phyloP scores from a whole-genome alignment of 192 early-diverging fungal species.

The Funneliformis mosseae region DNA sequence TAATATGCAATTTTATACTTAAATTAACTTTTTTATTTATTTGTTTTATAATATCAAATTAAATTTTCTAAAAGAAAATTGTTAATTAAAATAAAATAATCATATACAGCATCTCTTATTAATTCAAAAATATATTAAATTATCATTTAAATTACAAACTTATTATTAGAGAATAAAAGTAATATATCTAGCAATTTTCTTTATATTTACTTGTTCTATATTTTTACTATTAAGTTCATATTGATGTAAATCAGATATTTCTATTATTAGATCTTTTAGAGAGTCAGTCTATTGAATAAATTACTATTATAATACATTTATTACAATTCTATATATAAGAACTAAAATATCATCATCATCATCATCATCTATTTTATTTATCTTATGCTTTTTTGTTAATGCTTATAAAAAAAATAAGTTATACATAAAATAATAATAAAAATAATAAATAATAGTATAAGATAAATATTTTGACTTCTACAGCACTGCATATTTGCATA shows the following conservation, averaged over 20 bases:
- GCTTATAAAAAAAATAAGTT: not conserved
- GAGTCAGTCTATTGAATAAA: conserved; percentile 8
- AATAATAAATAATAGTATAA: no score
- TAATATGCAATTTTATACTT: no score
- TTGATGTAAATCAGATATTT: not conserved
- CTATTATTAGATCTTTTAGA: not conserved
- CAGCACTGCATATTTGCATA: not conserved
- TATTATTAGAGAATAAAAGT: not conserved
- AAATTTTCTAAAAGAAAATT: no score
- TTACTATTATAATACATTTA: conserved; percentile 9
- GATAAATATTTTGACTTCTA: conserved; percentile 3
- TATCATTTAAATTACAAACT: not conserved
- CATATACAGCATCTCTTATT: not conserved
- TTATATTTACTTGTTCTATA: not conserved
- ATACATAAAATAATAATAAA: not conserved
- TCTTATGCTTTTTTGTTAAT: not conserved
- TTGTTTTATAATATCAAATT: no score
- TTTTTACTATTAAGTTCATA: not conserved
- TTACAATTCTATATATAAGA: conserved; percentile 9
- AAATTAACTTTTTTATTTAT: no score
- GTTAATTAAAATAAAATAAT: no score
- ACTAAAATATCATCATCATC: not conserved
- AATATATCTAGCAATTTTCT: not conserved
- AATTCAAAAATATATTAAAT: not conserved
- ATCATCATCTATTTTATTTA: not conserved